phyloP scores from a whole-genome alignment of 441 rosid species.

The Euphorbia schlechtendalii region DNA sequence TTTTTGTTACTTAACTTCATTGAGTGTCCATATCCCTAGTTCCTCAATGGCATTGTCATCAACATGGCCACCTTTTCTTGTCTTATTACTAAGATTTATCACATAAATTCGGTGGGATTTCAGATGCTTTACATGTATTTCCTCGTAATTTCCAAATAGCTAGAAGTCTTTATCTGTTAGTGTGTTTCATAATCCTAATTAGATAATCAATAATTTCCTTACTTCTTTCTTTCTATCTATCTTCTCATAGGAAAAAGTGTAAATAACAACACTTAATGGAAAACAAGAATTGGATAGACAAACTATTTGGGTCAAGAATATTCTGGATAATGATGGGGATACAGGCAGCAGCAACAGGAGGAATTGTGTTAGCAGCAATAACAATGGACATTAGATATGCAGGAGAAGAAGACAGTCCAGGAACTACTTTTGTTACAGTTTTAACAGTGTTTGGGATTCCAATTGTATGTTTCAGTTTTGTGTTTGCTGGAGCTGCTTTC shows the following conservation, averaged over 20 bases:
- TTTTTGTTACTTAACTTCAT: too few species aligned
- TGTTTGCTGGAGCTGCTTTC: slow-evolving; percentile 19
- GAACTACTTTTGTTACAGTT: background rate
- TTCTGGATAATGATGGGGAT: slow-evolving; percentile 18
- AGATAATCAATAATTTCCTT: background rate
- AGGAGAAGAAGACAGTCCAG: slow-evolving; percentile 19
- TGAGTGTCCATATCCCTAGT: background rate
- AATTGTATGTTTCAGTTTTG: slow-evolving; percentile 14
- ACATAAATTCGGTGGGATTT: background rate
- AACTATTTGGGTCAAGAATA: slow-evolving; percentile 6
- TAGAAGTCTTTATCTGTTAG: background rate
- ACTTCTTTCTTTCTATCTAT: background rate
- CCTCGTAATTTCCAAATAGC: background rate
- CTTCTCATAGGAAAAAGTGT: too few species aligned
- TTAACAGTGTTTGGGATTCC: slow-evolving; percentile 10
- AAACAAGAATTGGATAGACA: slow-evolving; percentile 6
- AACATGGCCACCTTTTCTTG: background rate
- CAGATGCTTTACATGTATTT: too few species aligned
- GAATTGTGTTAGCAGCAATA: slow-evolving; percentile 13
- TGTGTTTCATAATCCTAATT: background rate
- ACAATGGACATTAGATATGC: slow-evolving; percentile 14
- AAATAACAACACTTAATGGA: background rate
- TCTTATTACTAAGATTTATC: background rate
- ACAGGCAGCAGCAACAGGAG: slow-evolving; percentile 18
- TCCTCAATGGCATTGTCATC: background rate